Evolutionary conservation across 2,329 filamentous ascomycete genomes (phyloP), one percentile per base, ranked within the genome.

Genomic region (Exophiala spinifera): DNA sequence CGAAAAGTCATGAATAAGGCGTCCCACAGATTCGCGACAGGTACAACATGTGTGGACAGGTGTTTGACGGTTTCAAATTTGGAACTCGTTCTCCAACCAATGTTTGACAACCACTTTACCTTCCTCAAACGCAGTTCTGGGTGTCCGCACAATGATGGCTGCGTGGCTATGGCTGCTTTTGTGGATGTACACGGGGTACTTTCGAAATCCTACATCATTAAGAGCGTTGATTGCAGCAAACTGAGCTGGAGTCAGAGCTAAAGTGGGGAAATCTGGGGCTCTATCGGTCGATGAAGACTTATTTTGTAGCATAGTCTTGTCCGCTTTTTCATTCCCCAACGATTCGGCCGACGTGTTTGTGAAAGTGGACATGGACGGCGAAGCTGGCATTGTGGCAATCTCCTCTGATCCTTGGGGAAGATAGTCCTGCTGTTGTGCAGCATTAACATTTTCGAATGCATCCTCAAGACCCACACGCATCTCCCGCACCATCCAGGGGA

Each of bases 211-310:
- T 0, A 85, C 73, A 3, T 74, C 69, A 60, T 97, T 84, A 46
- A 97, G 75, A 8, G 84, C 82, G 25, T 87, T 79, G 58, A 96
- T 88, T 82, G 96, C 96, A 46, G 81, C 79, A 67, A 96, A 95
- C 71, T 97, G 92, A 45, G 84, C 82, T 3, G 85, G 78, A 0
- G 88, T 85, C 49, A 97, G 74, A 0, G 91, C 91, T 50, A 97
- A 77, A 0, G 85, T 90, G 1, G 88, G 88, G 60, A 82, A 80
- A 3, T 79, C 73, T 1, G 75, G 69, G 1, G 68, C 65, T 19
- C 46, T 56, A 17, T 55, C 51, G 21, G 54, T 33, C 17, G 23
- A 31, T 15, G 46, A 25, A 20, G 44, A 42, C 40, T 63, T 70
- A 46, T 63, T 69, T 56, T 51, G 69, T 17, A 52, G 34, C 4